Evolutionary conservation across 1,284 basidiomycete species (phyloP), one percentile per base, ranked within the genome.

Genomic region (Ustilago bromivora): DNA sequence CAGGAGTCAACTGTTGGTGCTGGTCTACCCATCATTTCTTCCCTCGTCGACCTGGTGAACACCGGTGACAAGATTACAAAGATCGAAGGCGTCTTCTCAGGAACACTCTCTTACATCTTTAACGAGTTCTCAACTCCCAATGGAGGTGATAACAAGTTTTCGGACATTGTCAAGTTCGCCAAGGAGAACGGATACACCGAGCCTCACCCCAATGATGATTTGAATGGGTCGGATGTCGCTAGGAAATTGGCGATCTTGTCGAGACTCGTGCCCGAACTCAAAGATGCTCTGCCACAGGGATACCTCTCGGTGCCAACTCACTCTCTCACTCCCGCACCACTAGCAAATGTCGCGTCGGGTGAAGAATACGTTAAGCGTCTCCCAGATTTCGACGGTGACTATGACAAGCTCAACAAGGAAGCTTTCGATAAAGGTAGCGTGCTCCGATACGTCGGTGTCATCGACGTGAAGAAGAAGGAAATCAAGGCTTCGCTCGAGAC

Each of bases 71-170:
- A 94, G 83, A 87, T 90, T 59, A 85, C 86, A 58, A 89, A 89
- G 84, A 88, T 90, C 68, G 89, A 90, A 82, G 90, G 90, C 38
- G 94, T 96, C 47, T 92, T 96, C 87, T 95, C 93, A 9, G 96
- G 96, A 4, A 99, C 96, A 0, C 91, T 99, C 89, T 94, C 93
- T 85, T 99, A 99, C 89, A 98, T 99, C 88, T 99, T 99, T 90
- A 99, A 99, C 88, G 92, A 95, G 79, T 99, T 95, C 62, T 81
- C 79, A 32, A 82, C 83, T 4, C 76, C 87, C 88, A 83, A 83
- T 49, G 82, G 83, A 10, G 31, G 89, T 88, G 53, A 76, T 36
- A 79, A 83, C 60, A 88, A 88, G 80, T 98, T 99, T 88, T 96
- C 94, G 3, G 92, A 94, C 19, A 92, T 99, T 57, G 96, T 99